Evolutionary conservation across 805 yeast species (phyloP), one percentile per base, ranked within the genome.

Genomic region (Candida maris): DNA sequence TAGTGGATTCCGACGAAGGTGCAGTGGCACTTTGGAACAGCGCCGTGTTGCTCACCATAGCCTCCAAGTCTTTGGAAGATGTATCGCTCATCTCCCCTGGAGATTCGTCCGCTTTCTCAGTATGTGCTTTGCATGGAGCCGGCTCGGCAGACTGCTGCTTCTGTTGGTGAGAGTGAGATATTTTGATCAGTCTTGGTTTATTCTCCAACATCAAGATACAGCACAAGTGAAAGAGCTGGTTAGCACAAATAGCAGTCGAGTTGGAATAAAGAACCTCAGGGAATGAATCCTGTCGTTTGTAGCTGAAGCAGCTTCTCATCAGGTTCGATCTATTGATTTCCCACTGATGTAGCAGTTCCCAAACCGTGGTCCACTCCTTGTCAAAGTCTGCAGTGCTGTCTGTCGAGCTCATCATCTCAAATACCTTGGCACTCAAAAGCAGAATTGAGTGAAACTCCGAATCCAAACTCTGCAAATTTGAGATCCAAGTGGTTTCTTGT

Each of bases 271-370:
- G 41, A 4, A 63, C 44, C 29, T 62, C 62, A 1, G 71, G 70
- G 32, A 68, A 68, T n/a, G 70, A 67, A 12, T 52, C 47, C 3
- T 46, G 48, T 29, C 46, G 38, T 26, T 49, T 52, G 30, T 35
- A 43, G 15, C 38, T 58, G 59, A 57, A 35, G 14, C 64, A 41
- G 3, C 68, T 57, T 28, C 57, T 52, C 62, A 68, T 59, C 10
- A 51, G 52, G 5, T 48, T 48, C 0, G 72, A 64, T 35, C 71
- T 54, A 19, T 59, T 52, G 13, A 37, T 28, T 31, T 58, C 62
- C 74, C 74, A 69, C 16, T 57, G 55, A 24, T 45, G 51, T 17
- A 70, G 40, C 38, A 62, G 67, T 20, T 60, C 49, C 73, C 73
- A 69, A 1, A 68, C 27, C 3, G 42, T 34, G 34, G 57, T 57